Base-by-base conservation (phyloP, 352 stramenopile species). In the Pythium dissimile region DNA sequence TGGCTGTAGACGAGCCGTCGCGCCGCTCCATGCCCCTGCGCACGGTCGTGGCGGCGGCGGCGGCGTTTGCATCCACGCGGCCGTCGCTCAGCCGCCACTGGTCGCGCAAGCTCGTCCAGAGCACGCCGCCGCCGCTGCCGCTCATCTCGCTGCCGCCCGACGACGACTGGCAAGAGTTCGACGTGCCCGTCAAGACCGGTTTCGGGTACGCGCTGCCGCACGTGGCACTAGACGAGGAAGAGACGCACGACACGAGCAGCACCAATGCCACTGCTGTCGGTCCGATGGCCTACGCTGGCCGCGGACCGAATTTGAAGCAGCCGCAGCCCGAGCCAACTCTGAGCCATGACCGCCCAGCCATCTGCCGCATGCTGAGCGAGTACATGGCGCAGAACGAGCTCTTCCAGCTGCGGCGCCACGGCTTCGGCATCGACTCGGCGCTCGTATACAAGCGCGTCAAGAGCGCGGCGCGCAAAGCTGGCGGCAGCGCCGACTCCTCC, bases 361-460 rank as follows among this genome's bases (percentile, higher is more conserved):
- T 72, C 10, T 77, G 77, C 34, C 71, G 66, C 15, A 37, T 79
- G 27, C 55, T 89, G 9, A 76, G 75, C 54, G 77, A 85, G 51
- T 89, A 88, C 67, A 89, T 88, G 80, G 66, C 61, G 5, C 79
- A 85, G 34, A 89, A 89, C 44, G 80, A 89, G 44, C 62, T 52
- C 11, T 81, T 80, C 54, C 79, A 89, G 45, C 73, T 73, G 9
- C 66, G 64, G 13, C 79, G 75, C n/a, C 74, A 85, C 42, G 64
- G 71, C 9, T 87, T 89, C 43, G 76, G 79, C 31, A 69, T 81
- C 42, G 73, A 88, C 52, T 73, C 66, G 8, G 67, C 68, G 15
- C 66, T 89, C 1, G 62, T 86, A 24, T 88, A 86, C 75, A 89
- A 89, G 60, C 77, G 80, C 31, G 73, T 49, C 61, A 89, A 89